phyloP scores from a whole-genome alignment of 345 rosid genomes.

The Gossypium sturtianum region DNA sequence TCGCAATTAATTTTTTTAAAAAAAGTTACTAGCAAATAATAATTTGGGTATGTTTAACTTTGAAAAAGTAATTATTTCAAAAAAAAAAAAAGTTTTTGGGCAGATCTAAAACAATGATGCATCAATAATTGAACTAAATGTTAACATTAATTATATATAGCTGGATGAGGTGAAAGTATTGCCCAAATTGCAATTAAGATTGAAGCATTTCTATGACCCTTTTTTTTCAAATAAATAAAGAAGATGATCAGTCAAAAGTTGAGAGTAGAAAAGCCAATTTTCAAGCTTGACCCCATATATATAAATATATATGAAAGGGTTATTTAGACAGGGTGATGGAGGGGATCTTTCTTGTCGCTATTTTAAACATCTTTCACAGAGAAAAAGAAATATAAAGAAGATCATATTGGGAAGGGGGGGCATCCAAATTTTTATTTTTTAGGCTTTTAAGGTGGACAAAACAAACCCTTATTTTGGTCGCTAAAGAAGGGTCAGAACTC shows the following conservation, averaged over 20 bases:
- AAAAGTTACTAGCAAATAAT: not conserved
- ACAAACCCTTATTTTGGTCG: slow-evolving; percentile 13
- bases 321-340: slow-evolving; percentile 5
- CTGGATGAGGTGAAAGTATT: not conserved
- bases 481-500: slow-evolving; percentile 20
- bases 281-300: not conserved
- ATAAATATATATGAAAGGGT: not conserved
- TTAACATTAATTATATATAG: not conserved
- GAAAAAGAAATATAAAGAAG: not conserved
- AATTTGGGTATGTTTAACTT: not conserved
- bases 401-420: not conserved
- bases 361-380: slow-evolving; percentile 17
- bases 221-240: not conserved
- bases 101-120: not conserved
- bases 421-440: not conserved
- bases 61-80: not conserved
- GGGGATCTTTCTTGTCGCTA: slow-evolving; percentile 22
- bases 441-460: slow-evolving; percentile 23
- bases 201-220: no score
- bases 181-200: not conserved
- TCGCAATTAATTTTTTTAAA: not conserved
- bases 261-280: slow-evolving; percentile 6
- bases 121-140: not conserved
- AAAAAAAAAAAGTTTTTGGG: not conserved
- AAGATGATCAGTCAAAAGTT: slow-evolving; percentile 9